Evolutionary conservation across 495 filamentous ascomycete species (phyloP), one percentile per base, ranked within the genome.

Genomic region (Penicillium herquei): DNA sequence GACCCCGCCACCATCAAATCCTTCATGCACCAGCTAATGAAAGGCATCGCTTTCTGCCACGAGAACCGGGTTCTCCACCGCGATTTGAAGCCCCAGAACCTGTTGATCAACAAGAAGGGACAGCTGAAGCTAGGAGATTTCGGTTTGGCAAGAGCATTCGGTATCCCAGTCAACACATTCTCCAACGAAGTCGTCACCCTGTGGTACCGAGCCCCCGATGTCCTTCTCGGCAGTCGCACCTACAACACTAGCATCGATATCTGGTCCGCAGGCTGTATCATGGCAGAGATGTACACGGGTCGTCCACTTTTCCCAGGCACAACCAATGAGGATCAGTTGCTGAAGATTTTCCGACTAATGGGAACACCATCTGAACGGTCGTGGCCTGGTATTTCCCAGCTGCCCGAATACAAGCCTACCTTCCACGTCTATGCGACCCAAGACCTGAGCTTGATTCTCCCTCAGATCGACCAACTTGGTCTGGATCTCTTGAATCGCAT

Each of bases 201-300:
- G 39, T 97, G 92, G 92, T 97, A 97, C 71, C 88, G 92, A 16
- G 92, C 92, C 0, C 92, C 92, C 1, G 92, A 97, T 61, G 92
- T 97, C 35, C 83, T 97, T 32, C 84, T 97, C 39, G 92, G 92
- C 44, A 90, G 85, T 57, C 77, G 92, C 55, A 96, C 93, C 37
- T 97, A 97, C 72, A 97, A 95, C 71, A 97, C 92, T 21, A 93
- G 89, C 74, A 97, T 97, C 75, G 92, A 97, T 65, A 97, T 97
- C 74, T 97, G 92, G 92, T 92, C 88, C 16, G 92, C 92, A 12
- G 92, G 92, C 39, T 97, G 92, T 70, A 97, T 97, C 78, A 97
- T 97, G 92, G 93, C 92, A 11, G 92, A 97, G 75, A 94, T 97
- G 88, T 96, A 91, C 71, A 95, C 91, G 0, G 93, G 92, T 11